Base-by-base conservation (phyloP, 306 rosid species). In the Comarum palustre region DNA sequence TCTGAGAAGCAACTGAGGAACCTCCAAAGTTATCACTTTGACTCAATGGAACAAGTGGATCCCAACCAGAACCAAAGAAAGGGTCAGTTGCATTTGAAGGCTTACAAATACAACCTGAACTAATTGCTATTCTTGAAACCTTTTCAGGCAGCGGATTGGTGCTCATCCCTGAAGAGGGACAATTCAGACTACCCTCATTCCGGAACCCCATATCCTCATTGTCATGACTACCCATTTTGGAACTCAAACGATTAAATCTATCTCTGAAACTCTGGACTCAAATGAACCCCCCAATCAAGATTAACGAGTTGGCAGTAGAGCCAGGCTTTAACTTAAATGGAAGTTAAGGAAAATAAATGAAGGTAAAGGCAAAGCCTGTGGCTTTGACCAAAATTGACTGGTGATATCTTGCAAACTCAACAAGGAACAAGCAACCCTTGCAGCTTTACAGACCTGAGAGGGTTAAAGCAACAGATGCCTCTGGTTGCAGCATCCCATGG, bases 341-440 rank as follows among this genome's bases (percentile, higher is more conserved):
- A 71, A 66, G 29, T 34, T 68, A 50, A 39, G 8, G 42, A 80
- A 80, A 84, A 82, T 80, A 19, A 69, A 77, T 43, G 75, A 80
- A 79, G 84, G 80, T 65, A 80, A 84, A 87, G 92, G 86, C 22
- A 86, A 90, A 80, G 88, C 16, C 79, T 81, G 87, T 52, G 80
- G 78, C 82, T 87, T 87, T 93, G 96, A 91, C 94, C 82, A 87
- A 74, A 85, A 84, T 68, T 79, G 86, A 83, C 73, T 69, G 51
- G 84, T 78, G 93, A 87, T 87, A 79, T 93, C 90, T 91, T 89
- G 88, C 88, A 84, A 85, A 90, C 83, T 88, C 81, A 87, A 92
- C 96, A 86, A 90, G 90, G 97, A 90, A 86, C 96, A 87, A 87
- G 85, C 76, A 86, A 69, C 80, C 70, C 80, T 84, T 82, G 87